Percentiles rank a stretch among this genome's conserved stretches.
phyloP scores from a whole-genome alignment of 2,329 filamentous ascomycete species.

The Diplodia sapinea region DNA sequence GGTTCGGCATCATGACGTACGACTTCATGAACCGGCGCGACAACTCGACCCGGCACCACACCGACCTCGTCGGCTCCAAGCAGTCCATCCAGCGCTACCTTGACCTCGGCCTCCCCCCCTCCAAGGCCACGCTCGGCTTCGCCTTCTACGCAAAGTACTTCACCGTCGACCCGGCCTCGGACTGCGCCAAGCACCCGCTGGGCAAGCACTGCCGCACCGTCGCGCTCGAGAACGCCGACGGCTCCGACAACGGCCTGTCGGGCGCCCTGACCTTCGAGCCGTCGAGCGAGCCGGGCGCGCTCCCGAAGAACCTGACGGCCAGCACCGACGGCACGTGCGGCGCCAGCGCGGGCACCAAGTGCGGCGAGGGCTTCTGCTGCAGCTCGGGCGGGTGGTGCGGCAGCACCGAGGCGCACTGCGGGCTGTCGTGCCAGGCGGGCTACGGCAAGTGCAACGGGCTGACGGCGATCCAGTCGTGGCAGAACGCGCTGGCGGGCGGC shows the following conservation, averaged over 20 bases:
- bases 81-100: slow-evolving; percentile 65
- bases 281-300: neutral
- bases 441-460: slow-evolving; percentile 50
- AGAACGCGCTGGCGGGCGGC: slow-evolving; percentile 59
- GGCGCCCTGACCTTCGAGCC: slow-evolving; percentile 60
- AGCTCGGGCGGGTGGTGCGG: slow-evolving; percentile 45
- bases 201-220: slow-evolving; percentile 62
- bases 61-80: slow-evolving; percentile 63
- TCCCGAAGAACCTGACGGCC: slow-evolving; percentile 15
- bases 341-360: slow-evolving; percentile 39
- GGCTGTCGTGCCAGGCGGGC: slow-evolving; percentile 42
- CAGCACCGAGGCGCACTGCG: slow-evolving; percentile 39
- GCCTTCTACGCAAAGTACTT: slow-evolving; percentile 75
- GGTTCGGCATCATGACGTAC: slow-evolving; percentile 75
- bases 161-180: slow-evolving; percentile 55
- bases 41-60: slow-evolving; percentile 68
- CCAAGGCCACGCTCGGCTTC: slow-evolving; percentile 69
- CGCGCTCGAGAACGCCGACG: slow-evolving; percentile 65
- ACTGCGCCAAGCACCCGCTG: slow-evolving; percentile 56
- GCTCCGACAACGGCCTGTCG: slow-evolving; percentile 63
- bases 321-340: slow-evolving; percentile 44
- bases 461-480: slow-evolving; percentile 58
- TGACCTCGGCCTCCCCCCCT: slow-evolving; percentile 59
- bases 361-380: slow-evolving; percentile 40
- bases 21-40: slow-evolving; percentile 75